phyloP scores from a whole-genome alignment of 2,329 filamentous ascomycete genomes.

The Plectosphaerella plurivora region DNA sequence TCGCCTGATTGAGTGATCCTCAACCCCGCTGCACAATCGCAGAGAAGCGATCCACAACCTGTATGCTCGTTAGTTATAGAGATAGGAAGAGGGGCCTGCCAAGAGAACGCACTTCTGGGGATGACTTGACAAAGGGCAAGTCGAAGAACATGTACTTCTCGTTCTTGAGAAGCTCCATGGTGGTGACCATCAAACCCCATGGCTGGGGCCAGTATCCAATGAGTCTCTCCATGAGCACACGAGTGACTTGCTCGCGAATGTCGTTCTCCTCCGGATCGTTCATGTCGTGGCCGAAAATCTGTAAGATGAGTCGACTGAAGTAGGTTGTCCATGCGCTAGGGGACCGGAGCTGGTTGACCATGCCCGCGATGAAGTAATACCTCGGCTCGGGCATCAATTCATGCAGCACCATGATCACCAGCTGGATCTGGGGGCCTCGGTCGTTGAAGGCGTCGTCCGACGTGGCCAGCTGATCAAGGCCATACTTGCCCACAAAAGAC shows the following conservation, averaged over 20 bases:
- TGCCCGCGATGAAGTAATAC: slow-evolving; percentile 78
- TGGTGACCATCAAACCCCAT: slow-evolving; percentile 87
- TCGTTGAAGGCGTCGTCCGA: slow-evolving; percentile 60
- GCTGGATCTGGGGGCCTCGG: slow-evolving; percentile 62
- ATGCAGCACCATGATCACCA: slow-evolving; percentile 73
- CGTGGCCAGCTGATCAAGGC: slow-evolving; percentile 54
- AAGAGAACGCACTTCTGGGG: slow-evolving; percentile 66
- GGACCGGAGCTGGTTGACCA: slow-evolving; percentile 88
- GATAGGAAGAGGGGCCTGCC: slow-evolving; percentile 4
- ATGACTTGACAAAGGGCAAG: slow-evolving; percentile 83
- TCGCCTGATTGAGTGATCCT: background rate
- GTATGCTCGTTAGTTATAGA: background rate
- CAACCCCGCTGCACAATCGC: slow-evolving; percentile 7
- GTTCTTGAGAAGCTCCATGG: slow-evolving; percentile 88
- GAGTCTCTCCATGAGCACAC: slow-evolving; percentile 82
- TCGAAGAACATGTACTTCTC: slow-evolving; percentile 89
- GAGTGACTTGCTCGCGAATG: slow-evolving; percentile 85
- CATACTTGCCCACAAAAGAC: slow-evolving; percentile 74
- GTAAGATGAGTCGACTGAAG: slow-evolving; percentile 80
- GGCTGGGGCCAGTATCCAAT: slow-evolving; percentile 89
- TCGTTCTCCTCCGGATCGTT: slow-evolving; percentile 71
- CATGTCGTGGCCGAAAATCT: slow-evolving; percentile 76
- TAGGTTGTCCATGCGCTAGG: slow-evolving; percentile 89
- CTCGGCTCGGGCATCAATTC: slow-evolving; percentile 72
- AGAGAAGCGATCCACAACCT: slow-evolving; percentile 13